These are phyloP conservation scores for Eimeria brunetti DNA, from an alignment of 169 alveolate genomes.

Conservation along the genomic window DNA sequence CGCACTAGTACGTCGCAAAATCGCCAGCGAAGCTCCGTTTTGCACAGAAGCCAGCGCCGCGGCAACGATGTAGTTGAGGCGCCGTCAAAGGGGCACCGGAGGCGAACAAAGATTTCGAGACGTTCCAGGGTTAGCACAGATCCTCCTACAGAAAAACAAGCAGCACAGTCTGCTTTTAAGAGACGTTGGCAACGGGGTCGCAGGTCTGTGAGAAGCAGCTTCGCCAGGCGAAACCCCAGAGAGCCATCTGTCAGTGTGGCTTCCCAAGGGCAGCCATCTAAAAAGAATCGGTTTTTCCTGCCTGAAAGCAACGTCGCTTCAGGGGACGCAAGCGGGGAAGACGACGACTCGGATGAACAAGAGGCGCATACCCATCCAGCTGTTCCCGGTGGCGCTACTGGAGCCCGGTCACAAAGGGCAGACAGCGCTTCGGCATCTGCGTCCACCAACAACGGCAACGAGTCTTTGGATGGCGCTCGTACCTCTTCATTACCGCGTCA, in stretches of 20 bases:
- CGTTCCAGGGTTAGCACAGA: neutral
- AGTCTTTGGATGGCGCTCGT: neutral
- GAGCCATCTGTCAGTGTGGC: constrained; percentile 5
- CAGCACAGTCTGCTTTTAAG: neutral
- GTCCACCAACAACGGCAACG: constrained; percentile 9
- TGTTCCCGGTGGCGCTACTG: neutral
- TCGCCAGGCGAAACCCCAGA: neutral
- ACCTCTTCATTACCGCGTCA: neutral
- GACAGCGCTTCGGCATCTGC: neutral
- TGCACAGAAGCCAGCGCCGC: constrained; percentile 6
- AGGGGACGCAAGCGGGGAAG: constrained; percentile 28
- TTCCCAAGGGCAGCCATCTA: neutral
- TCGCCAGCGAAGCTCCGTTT: neutral
- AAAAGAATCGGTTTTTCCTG: neutral
- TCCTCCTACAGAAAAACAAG: neutral
- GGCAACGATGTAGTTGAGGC: constrained; percentile 6
- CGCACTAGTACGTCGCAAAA: neutral
- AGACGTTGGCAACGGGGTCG: constrained; percentile 4
- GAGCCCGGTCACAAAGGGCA: neutral
- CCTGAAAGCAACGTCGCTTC: constrained; percentile 23
- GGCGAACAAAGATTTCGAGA: neutral
- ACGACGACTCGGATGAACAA: constrained; percentile 14
- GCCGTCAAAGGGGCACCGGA: constrained; percentile 45
- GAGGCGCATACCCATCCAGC: neutral
- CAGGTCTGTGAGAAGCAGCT: neutral